Base-by-base conservation (phyloP, 345 rosid species). In the Microthlaspi erraticum region DNA sequence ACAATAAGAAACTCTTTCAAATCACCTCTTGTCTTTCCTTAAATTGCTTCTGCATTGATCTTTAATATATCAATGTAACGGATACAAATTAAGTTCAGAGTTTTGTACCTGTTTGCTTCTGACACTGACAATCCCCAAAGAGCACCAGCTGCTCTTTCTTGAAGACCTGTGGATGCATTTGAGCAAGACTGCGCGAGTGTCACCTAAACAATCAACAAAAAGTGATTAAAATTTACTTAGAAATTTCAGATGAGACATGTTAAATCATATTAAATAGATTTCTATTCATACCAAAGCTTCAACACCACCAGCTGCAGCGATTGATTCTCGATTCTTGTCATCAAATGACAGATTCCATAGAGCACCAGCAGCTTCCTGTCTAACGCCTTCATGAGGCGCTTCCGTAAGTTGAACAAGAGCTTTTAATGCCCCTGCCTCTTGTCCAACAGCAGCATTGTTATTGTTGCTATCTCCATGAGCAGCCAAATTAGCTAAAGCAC, bases 81-180 rank as follows among this genome's bases (percentile, higher is more conserved):
- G 23, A 36, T 46, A 2, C 13, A 46, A 48, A 23, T 36, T 16
- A 41, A 60, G 61, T 42, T 71, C 45, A 32, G 19, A 52, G 53
- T 20, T 43, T 73, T 5, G 49, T 16, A 92, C 98, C 92, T 88
- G 74, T 90, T 92, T 71, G 91, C 87, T 84, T 92, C 96, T 29
- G 95, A 92, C 38, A 92, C 96, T 0, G 98, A 92, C 75, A 92
- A 81, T 71, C 98, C 98, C 98, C 95, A 90, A 13, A 92, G 91
- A 71, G 96, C 98, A 68, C 98, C 98, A 29, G 98, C 98, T n/a
- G 93, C 98, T 81, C 95, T 84, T 82, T 88, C 98, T 82, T 92
- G 98, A 80, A 92, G 98, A 82, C 98, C 96, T 39, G 87, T 84
- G 26, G 96, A 88, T 59, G 93, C 90, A 82, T 85, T 86, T 62